Conservation (phyloP, 2,329 filamentous ascomycete genomes). For the Pseudocercospora macadamiae region DNA sequence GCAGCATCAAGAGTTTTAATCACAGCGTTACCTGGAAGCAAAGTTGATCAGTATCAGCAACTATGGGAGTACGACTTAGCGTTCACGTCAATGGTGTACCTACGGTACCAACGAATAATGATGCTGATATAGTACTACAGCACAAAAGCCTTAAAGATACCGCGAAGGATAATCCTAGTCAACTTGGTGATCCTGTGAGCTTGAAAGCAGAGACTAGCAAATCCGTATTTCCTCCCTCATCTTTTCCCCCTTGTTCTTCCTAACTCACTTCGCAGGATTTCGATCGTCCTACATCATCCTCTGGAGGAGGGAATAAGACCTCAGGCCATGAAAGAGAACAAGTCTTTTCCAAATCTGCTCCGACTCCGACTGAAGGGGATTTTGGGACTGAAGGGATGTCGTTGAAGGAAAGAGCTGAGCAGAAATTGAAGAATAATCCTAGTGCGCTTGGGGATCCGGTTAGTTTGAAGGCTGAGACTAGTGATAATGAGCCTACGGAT, state of each 20-base stretch:
- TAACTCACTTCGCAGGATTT: neutral
- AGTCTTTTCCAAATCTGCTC: slow-evolving; percentile 1
- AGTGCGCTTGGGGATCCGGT: slow-evolving; percentile 42
- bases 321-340: neutral
- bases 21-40: neutral
- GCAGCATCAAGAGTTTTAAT: neutral
- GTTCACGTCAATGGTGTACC: neutral
- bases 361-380: slow-evolving; percentile 8
- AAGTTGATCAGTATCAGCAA: neutral
- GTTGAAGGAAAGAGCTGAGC: slow-evolving; percentile 29
- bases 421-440: slow-evolving; percentile 37
- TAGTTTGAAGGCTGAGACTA: slow-evolving; percentile 41
- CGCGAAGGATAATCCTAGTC: slow-evolving; percentile 34
- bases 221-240: slow-evolving; percentile 17
- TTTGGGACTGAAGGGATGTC: slow-evolving; percentile 14
- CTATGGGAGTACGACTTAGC: slow-evolving; percentile 1
- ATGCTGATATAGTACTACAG: slow-evolving; percentile 5
- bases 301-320: neutral
- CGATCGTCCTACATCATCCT: neutral
- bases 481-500: slow-evolving; percentile 38
- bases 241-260: no score
- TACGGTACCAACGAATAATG: neutral
- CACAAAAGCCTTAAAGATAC: slow-evolving; percentile 30
- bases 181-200: slow-evolving; percentile 41
- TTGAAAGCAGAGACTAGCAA: slow-evolving; percentile 41